phyloP scores from a whole-genome alignment of 768 basidiomycete genomes.

The Glaciozyma martinii region DNA sequence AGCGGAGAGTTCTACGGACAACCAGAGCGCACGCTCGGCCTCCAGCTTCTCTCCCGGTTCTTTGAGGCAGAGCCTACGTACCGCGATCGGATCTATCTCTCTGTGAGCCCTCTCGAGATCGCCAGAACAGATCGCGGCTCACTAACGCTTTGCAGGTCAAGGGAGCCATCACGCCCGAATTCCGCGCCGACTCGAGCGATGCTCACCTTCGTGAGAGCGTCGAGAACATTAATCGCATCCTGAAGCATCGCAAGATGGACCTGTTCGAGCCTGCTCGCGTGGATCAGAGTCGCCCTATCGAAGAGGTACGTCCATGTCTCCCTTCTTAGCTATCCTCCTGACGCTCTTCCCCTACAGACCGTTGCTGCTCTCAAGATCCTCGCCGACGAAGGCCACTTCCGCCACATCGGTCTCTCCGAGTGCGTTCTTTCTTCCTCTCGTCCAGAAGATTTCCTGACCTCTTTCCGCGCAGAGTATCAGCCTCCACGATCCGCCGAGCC shows the following conservation, averaged over 20 bases:
- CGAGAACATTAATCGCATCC: slow-evolving; percentile 40
- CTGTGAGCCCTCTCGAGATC: not conserved
- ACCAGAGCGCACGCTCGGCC: slow-evolving; percentile 44
- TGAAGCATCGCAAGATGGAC: slow-evolving; percentile 43
- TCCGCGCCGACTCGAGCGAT: slow-evolving; percentile 13
- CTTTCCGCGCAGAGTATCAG: not conserved
- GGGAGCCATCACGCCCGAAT: slow-evolving; percentile 14
- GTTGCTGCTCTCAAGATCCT: slow-evolving; percentile 45
- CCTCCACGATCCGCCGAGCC: not conserved
- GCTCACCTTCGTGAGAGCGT: slow-evolving; percentile 50
- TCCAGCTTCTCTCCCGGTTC: slow-evolving; percentile 49
- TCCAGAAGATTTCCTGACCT: not conserved
- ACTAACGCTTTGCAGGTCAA: not conserved
- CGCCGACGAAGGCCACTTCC: slow-evolving; percentile 52
- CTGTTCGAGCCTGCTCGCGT: slow-evolving; percentile 52
- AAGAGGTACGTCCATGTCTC: not conserved
- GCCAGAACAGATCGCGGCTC: not conserved
- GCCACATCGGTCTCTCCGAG: slow-evolving; percentile 33
- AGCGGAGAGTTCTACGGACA: slow-evolving; percentile 53
- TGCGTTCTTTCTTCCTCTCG: not conserved
- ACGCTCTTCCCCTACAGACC: not conserved
- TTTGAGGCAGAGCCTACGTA: slow-evolving; percentile 45
- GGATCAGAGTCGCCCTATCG: slow-evolving; percentile 12
- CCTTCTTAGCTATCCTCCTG: not conserved
- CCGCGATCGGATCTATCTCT: not conserved